These are phyloP conservation scores for Voacanga thouarsii DNA, from an alignment of 257 asterid genomes.

Conservation along the genomic window DNA sequence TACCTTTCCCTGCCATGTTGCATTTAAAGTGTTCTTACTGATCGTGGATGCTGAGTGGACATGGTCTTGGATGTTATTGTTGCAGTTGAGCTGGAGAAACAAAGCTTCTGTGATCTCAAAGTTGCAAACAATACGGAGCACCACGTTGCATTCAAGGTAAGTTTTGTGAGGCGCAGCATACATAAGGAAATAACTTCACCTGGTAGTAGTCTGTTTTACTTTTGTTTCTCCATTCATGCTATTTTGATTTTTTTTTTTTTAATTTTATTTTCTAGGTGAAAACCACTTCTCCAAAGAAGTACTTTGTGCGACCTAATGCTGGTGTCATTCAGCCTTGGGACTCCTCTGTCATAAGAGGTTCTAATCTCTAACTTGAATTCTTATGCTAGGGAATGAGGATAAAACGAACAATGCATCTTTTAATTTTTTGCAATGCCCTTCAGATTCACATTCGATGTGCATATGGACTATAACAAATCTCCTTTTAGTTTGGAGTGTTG, in stretches of 20 bases:
- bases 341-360: slow-evolving; percentile 73
- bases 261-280: no score
- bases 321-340: slow-evolving; percentile 77
- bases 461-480: not conserved
- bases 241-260: not conserved
- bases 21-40: not conserved
- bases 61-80: not conserved
- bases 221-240: not conserved
- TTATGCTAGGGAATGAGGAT: not conserved
- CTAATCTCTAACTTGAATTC: slow-evolving; percentile 15
- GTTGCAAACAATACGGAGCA: slow-evolving; percentile 69
- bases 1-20: not conserved
- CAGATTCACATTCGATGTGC: not conserved
- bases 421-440: not conserved
- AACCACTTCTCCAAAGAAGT: slow-evolving; percentile 88
- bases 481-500: not conserved
- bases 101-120: slow-evolving; percentile 76
- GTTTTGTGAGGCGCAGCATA: not conserved
- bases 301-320: slow-evolving; percentile 79
- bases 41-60: not conserved
- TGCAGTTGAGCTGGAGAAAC: slow-evolving; percentile 80
- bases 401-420: not conserved
- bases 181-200: not conserved
- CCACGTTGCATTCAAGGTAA: slow-evolving; percentile 82
- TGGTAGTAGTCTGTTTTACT: not conserved